Base-by-base conservation (phyloP, 2,329 filamentous ascomycete species). In the Sordariomycetes sp. region DNA sequence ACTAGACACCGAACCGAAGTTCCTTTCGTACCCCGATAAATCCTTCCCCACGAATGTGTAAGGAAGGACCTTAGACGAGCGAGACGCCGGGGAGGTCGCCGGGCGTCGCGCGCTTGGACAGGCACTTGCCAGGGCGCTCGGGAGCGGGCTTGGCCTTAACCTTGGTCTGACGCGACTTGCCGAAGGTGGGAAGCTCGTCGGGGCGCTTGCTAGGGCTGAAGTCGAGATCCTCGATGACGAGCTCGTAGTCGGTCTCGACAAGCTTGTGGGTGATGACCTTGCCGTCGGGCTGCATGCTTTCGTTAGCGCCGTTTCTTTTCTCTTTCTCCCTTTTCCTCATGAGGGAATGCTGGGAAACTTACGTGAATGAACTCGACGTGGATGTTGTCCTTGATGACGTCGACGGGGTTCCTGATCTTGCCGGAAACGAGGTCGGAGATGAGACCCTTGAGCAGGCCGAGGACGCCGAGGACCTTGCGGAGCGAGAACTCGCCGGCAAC, bases 181-280 rank as follows among this genome's bases (percentile, higher is more conserved):
- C 60, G 36, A 57, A 61, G 32, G 39, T 17, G 10, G 60, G 60
- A 12, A 61, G 57, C 52, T 59, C 58, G 35, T 55, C 52, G 10
- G 52, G 50, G 36, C 24, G 34, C 4, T 20, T 25, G 45, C 32
- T 32, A 20, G 36, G 34, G n/a, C 57, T 58, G 55, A 60, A 57
- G 57, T 60, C 59, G 20, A 60, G 52, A 15, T 58, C 50, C 15
- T 58, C 58, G 57, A 60, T 24, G 51, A 51, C 53, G 42, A 61
- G 55, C n/a, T 59, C 52, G 42, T 59, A 51, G 6, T 55, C 56
- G 53, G 52, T 36, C 32, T 58, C 57, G n/a, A 55, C 58, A 2
- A 50, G 24, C 53, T 56, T 32, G 53, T 48, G 45, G 55, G 57
- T 53, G 8, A 61, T 39, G 22, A 56, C 42, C 10, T 57, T 56